Percentiles rank a stretch among this genome's conserved stretches.
phyloP scores from a whole-genome alignment of 2,329 filamentous ascomycete genomes.

The Acrocalymma vagum region DNA sequence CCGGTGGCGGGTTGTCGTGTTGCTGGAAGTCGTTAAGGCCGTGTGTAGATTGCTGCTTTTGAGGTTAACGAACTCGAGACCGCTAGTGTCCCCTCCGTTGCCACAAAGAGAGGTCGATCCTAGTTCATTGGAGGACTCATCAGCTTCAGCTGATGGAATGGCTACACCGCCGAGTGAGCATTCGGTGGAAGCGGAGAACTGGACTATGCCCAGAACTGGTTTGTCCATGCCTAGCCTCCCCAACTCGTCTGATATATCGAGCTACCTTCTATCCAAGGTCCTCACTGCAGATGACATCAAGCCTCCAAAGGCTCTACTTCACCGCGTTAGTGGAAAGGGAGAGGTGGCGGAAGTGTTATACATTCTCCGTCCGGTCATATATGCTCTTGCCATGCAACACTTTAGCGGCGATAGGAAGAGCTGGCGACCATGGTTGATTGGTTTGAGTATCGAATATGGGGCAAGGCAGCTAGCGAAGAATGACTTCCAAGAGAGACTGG shows the following conservation, averaged over 20 bases:
- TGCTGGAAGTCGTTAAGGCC: constrained; percentile 87
- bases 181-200: constrained; percentile 60
- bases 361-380: constrained; percentile 87
- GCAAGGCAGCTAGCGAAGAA: constrained; percentile 83
- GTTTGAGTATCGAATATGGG: constrained; percentile 83
- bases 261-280: constrained; percentile 88
- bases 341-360: constrained; percentile 90
- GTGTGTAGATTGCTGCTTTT: constrained; percentile 82
- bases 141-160: constrained; percentile 56
- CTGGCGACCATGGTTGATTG: constrained; percentile 93
- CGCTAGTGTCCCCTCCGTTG: constrained; percentile 82
- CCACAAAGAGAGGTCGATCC: constrained; percentile 86
- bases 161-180: constrained; percentile 53
- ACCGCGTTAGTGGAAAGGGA: constrained; percentile 75
- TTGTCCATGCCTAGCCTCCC: constrained; percentile 85
- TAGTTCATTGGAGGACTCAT: constrained; percentile 62
- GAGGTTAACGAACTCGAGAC: constrained; percentile 82
- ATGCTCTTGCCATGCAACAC: constrained; percentile 82
- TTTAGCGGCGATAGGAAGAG: constrained; percentile 76
- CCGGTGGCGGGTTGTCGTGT: constrained; percentile 85
- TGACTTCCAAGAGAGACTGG: constrained; percentile 67
- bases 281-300: constrained; percentile 97
- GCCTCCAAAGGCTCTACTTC: constrained; percentile 85
- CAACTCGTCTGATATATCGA: constrained; percentile 80
- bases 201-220: constrained; percentile 95